These are phyloP conservation scores for Iris macrosiphon DNA, from an alignment of 106 monocot species.

Conservation along the genomic window DNA sequence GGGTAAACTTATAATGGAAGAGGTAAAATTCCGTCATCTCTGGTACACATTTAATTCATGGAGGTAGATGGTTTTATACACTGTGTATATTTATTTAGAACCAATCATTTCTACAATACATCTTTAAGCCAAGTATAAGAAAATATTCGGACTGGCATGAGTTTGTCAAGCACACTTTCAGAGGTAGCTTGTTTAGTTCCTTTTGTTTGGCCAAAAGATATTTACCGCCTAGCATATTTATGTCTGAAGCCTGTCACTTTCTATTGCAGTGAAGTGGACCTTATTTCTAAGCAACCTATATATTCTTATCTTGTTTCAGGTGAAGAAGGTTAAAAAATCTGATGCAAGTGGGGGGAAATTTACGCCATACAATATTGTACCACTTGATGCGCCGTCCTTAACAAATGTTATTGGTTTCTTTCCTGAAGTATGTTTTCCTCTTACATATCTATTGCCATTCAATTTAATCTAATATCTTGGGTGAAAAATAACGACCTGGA, in stretches of 20 bases:
- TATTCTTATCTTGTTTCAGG: slow-evolving; percentile 36
- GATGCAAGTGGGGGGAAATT: slow-evolving; percentile 81
- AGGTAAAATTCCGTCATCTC: slow-evolving; percentile 31
- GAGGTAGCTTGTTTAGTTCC: no score
- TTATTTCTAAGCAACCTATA: not conserved
- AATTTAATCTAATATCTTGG: not conserved
- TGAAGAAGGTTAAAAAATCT: slow-evolving; percentile 64
- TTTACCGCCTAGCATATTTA: no score
- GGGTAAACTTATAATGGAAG: slow-evolving; percentile 59
- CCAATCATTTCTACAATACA: no score
- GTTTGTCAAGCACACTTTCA: no score
- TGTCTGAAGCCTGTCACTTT: not conserved
- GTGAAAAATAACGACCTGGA: not conserved
- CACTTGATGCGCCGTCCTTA: slow-evolving; percentile 91
- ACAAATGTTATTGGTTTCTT: slow-evolving; percentile 84
- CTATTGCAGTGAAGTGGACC: not conserved
- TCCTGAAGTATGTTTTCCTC: slow-evolving; percentile 59
- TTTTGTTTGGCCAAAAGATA: no score
- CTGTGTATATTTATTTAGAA: no score
- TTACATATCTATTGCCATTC: not conserved
- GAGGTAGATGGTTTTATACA: not conserved
- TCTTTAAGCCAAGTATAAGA: no score
- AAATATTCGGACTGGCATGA: no score
- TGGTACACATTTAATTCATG: not conserved
- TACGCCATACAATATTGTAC: slow-evolving; percentile 94